These are phyloP conservation scores for Didymella exigua DNA, from an alignment of 2,329 filamentous ascomycete species.

Conservation along the genomic window DNA sequence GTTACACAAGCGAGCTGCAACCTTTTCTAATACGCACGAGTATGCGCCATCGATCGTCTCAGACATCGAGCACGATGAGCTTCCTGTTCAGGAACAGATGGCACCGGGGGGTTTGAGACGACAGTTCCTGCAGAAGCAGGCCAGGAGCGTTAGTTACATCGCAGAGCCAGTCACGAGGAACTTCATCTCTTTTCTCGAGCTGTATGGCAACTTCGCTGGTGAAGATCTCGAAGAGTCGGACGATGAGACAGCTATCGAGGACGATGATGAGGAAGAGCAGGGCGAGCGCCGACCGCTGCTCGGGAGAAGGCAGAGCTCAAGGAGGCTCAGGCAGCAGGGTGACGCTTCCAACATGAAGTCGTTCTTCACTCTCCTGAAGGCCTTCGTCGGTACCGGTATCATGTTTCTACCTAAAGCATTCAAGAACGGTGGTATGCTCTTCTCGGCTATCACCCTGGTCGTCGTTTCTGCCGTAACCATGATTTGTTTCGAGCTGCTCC, in stretches of 20 bases:
- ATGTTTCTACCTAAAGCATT: slow-evolving; percentile 84
- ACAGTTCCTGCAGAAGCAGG: slow-evolving; percentile 55
- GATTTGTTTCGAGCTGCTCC: slow-evolving; percentile 72
- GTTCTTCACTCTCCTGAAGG: slow-evolving; percentile 79
- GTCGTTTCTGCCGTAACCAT: slow-evolving; percentile 69
- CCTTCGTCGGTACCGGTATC: slow-evolving; percentile 79
- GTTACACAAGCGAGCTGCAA: slow-evolving; percentile 64
- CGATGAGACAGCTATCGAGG: slow-evolving; percentile 62
- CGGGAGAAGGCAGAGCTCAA: slow-evolving; percentile 60
- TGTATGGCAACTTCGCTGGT: slow-evolving; percentile 78
- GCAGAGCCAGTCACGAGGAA: slow-evolving; percentile 67
- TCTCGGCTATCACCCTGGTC: slow-evolving; percentile 72
- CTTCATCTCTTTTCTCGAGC: slow-evolving; percentile 76
- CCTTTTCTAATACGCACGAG: slow-evolving; percentile 64
- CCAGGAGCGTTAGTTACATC: slow-evolving; percentile 48
- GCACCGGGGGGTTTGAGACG: slow-evolving; percentile 61
- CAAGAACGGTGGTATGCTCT: slow-evolving; percentile 76
- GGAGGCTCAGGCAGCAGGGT: slow-evolving; percentile 56
- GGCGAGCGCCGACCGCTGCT: slow-evolving; percentile 67
- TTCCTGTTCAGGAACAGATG: slow-evolving; percentile 53
- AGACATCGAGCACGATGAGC: slow-evolving; percentile 44
- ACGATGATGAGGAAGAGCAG: slow-evolving; percentile 59
- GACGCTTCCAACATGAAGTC: slow-evolving; percentile 73
- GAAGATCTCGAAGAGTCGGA: slow-evolving; percentile 67
- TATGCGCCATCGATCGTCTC: slow-evolving; percentile 29